Conservation (phyloP, 192 early-diverging fungal species). For the Ramicandelaber brevisporus region DNA sequence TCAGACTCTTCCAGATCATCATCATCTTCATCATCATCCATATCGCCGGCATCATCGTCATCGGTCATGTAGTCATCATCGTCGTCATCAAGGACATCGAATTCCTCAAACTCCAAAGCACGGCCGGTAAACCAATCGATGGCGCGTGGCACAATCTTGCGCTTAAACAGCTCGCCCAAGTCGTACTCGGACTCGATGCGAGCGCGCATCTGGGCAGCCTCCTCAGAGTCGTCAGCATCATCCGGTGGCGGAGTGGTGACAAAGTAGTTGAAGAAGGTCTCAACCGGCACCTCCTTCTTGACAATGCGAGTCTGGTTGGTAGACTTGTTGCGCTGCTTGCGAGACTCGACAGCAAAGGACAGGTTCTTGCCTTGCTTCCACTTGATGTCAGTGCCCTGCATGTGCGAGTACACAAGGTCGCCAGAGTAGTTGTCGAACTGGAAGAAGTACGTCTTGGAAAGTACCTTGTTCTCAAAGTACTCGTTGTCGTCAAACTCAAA, state of each 20-base stretch:
- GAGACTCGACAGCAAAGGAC: slow-evolving; percentile 78
- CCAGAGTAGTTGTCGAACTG: slow-evolving; percentile 54
- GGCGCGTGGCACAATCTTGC: slow-evolving; percentile 85
- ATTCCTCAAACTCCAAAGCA: slow-evolving; percentile 52
- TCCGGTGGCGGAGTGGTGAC: slow-evolving; percentile 45
- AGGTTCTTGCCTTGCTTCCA: slow-evolving; percentile 98
- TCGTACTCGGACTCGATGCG: slow-evolving; percentile 87
- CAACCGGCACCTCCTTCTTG: slow-evolving; percentile 86
- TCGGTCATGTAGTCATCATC: slow-evolving; percentile 14
- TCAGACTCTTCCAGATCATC: slow-evolving; percentile 12
- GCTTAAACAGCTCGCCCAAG: slow-evolving; percentile 94
- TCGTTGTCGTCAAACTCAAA: slow-evolving; percentile 79
- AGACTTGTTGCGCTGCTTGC: slow-evolving; percentile 96
- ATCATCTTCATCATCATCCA: slow-evolving; percentile 9
- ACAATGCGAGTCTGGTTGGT: slow-evolving; percentile 96
- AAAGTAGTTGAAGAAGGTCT: slow-evolving; percentile 98
- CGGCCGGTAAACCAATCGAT: slow-evolving; percentile 98
- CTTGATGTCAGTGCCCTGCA: slow-evolving; percentile 68
- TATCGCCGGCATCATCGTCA: slow-evolving; percentile 17
- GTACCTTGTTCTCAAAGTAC: slow-evolving; percentile 62
- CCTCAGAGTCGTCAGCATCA: slow-evolving; percentile 41
- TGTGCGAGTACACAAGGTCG: slow-evolving; percentile 75
- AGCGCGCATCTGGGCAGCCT: slow-evolving; percentile 54
- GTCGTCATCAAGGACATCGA: slow-evolving; percentile 10
- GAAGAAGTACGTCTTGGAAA: slow-evolving; percentile 88